phyloP scores from a whole-genome alignment of 2,329 filamentous ascomycete species.

The Talaromyces verruculosus region DNA sequence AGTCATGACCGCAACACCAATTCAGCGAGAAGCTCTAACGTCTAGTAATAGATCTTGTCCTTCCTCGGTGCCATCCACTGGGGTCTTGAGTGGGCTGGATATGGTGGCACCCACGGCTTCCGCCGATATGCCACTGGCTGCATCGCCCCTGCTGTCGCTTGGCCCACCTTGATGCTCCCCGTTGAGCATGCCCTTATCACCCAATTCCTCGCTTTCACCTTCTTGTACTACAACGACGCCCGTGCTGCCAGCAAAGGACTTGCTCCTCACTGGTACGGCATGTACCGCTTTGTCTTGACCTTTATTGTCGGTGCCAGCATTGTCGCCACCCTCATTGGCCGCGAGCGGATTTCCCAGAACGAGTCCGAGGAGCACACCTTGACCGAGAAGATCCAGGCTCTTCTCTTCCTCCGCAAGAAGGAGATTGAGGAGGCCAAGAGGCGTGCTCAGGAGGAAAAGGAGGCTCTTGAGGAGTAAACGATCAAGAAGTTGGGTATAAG shows the following conservation, averaged over 20 bases:
- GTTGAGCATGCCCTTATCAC: constrained; percentile 80
- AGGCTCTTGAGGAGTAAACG: constrained; percentile 19
- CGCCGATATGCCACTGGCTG: constrained; percentile 83
- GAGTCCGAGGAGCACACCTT: constrained; percentile 39
- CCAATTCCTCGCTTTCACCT: constrained; percentile 82
- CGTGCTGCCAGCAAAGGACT: constrained; percentile 71
- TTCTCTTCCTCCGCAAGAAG: constrained; percentile 51
- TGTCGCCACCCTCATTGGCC: constrained; percentile 74
- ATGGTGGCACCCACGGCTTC: constrained; percentile 66
- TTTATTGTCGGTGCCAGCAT: constrained; percentile 84
- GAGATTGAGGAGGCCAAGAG: constrained; percentile 47
- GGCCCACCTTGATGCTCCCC: constrained; percentile 84
- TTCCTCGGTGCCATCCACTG: constrained; percentile 94
- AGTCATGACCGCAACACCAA: constrained; percentile 34
- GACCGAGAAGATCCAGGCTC: constrained; percentile 53
- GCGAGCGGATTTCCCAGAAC: constrained; percentile 66
- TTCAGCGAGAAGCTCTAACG: background rate
- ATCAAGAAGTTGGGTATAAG: background rate
- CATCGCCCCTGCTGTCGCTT: constrained; percentile 74
- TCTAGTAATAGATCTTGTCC: constrained; percentile 68
- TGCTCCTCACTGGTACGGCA: constrained; percentile 81
- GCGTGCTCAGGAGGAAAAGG: constrained; percentile 38
- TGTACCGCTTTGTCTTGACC: constrained; percentile 88
- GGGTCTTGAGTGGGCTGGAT: constrained; percentile 81
- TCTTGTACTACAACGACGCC: constrained; percentile 81